phyloP scores from a whole-genome alignment of 805 yeast genomes.

The Teunomyces cretensis region DNA sequence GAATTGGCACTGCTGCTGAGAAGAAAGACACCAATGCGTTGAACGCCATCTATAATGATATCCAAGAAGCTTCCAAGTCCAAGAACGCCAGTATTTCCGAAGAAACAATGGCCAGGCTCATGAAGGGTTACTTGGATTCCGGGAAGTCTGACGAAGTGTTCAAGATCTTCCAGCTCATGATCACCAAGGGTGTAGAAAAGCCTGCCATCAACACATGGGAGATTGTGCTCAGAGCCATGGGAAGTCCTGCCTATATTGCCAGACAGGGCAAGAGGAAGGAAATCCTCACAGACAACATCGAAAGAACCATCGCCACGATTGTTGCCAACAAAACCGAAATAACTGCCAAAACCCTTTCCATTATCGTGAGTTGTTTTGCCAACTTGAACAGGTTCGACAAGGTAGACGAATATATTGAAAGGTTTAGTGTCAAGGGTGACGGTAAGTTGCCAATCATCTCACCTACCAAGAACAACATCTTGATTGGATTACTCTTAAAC shows the following conservation, averaged over 20 bases:
- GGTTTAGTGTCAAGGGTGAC: constrained; percentile 20
- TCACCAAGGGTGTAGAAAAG: constrained; percentile 30
- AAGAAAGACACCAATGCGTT: constrained; percentile 19
- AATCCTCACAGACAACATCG: constrained; percentile 19
- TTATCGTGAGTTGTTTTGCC: constrained; percentile 46
- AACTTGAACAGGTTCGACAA: constrained; percentile 39
- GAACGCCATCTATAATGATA: constrained; percentile 22
- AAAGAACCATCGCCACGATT: constrained; percentile 31
- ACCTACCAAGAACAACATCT: constrained; percentile 43
- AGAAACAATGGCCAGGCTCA: constrained; percentile 40
- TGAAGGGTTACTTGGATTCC: constrained; percentile 45
- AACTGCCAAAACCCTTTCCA: constrained; percentile 48
- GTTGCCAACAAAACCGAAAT: constrained; percentile 28
- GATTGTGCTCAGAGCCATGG: constrained; percentile 51
- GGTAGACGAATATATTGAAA: constrained; percentile 41
- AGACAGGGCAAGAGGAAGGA: constrained; percentile 26
- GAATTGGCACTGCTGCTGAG: constrained; percentile 21
- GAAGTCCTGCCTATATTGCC: constrained; percentile 30
- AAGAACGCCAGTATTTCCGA: constrained; percentile 38
- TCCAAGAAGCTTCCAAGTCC: constrained; percentile 21
- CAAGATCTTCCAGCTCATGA: constrained; percentile 51
- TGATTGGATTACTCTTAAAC: constrained; percentile 44
- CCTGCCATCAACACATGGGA: constrained; percentile 61
- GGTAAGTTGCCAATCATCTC: constrained; percentile 31
- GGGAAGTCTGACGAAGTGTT: constrained; percentile 37